Evolutionary conservation across 257 asterid species (phyloP), one percentile per base, ranked within the genome.

Genomic region (Gentiana straminea): DNA sequence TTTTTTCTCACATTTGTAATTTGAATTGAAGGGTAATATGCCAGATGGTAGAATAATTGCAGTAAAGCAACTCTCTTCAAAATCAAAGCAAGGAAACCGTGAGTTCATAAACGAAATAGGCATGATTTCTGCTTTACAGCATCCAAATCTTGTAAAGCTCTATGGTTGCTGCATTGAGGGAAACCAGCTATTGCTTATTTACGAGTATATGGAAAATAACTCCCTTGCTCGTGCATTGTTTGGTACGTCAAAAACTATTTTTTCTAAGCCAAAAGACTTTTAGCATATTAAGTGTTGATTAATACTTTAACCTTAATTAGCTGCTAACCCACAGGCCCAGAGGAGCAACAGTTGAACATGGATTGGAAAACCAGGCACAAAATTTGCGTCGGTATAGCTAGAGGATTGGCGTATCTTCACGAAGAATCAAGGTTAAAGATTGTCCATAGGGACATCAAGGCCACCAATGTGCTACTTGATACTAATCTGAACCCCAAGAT

Each of bases 361-460:
- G 77, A 84, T 70, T 86, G 90, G 95, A 10, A 76, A 11, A 79
- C 84, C 1, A 77, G 95, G 64, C 68, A 71, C 57, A 77, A 64
- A 54, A 84, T 86, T 62, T 77, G 81, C 43, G 34, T 84, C 7
- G 86, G 91, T 44, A 77, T 84, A 41, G 95, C 95, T 11, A 84
- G 68, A 70, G 95, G 94, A 38, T 80, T 86, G 46, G 86, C 95
- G 13, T 84, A 79, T 69, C 94, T 86, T 41, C 95, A 86, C 13
- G 95, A 86, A 68, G 95, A 86, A 70, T 84, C 95, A 2, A 74
- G 88, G 71, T 66, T 86, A 80, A 84, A 84, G 69, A 86, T 86
- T 33, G 94, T 86, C 54, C 95, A 86, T 24, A 64, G 95, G 95
- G 97, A 86, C 64, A 86, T 86, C 57, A 86, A 86, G 70, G 88